Evolutionary conservation across 192 early-diverging fungal genomes (phyloP), one percentile per base, ranked within the genome.

Genomic region (Neocallimastix lanati): DNA sequence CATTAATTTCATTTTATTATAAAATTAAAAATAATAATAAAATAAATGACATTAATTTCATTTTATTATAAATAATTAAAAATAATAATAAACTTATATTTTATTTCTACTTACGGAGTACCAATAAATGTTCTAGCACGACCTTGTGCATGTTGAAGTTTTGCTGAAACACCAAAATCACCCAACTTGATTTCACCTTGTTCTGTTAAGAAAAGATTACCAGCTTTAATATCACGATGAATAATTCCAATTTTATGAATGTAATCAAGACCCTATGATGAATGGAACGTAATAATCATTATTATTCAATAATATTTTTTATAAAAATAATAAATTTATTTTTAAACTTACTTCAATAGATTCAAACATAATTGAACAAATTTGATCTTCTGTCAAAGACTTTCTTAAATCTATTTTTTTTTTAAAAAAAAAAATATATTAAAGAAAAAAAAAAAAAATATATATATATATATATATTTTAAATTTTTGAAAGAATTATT

Each of bases 111-210:
- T 79, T 80, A 90, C 86, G 90, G 90, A 4, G 90, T 91, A 33
- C 90, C 90, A 80, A 91, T 90, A 77, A 91, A 91, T 29, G 90
- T 91, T 28, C 85, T 81, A 4, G 89, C 89, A 9, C 84, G 82
- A 28, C 83, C 87, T 27, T 78, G 78, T 25, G 84, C 40, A 29
- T 29, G 76, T 77, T 82, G 84, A 78, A 91, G 79, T 78, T 89
- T 85, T 25, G 89, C 90, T 15, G 89, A 91, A 12, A 91, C 90
- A 67, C 90, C 90, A 83, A 91, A 91, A 83, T 91, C 90, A 86
- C 85, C 86, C 21, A 91, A 81, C 78, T 91, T 91, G 76, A 87
- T 50, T 78, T 88, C 85, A 9, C 90, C 90, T 21, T 79, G 76
- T 77, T 88, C 87, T 14, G 90, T 88, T 27, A 91, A 30, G 33